Base-by-base conservation (phyloP, 352 stramenopile genomes). In the Phytophthora hybrid region DNA sequence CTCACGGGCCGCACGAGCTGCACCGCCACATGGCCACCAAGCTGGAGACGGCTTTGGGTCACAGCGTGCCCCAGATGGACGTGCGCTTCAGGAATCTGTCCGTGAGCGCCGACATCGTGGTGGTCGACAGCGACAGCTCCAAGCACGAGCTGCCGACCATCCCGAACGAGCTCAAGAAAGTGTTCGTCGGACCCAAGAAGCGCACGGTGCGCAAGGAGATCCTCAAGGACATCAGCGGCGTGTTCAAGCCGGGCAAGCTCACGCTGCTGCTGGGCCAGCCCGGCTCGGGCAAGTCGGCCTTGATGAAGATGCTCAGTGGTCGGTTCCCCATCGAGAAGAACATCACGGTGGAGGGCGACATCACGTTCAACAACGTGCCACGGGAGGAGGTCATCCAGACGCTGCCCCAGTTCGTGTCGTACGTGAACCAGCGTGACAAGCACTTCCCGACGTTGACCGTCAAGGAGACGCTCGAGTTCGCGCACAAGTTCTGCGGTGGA, bases 401-500 rank as follows among this genome's bases (percentile, higher is more conserved):
- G 0, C 47, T 87, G 39, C 79, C 81, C 23, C 79, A 85, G 53
- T 73, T 83, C 51, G 52, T 72, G 34, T 46, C 79, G 14, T 88
- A 88, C 69, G 78, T 85, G 46, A 71, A 57, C 44, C 80, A 89
- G 54, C 66, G 62, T 5, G 80, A 89, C 63, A 77, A 78, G 54
- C 81, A 89, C 64, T 84, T 79, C n/a, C 71, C 81, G 0, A 82
- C 66, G 14, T 61, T 88, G 7, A 85, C 81, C 4, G 81, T 87
- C 18, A 72, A 76, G 51, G 81, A 88, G 68, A 89, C 81, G 41
- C 65, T 87, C 16, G 54, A 80, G 52, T 89, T 87, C 57, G 77
- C 81, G n/a, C 65, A 84, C 66, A 55, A 58, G 26, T 84, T 72
- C 64, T 81, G 61, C 54, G 74, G 72, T 4, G 66, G 74, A 26